Evolutionary conservation across 2,329 filamentous ascomycete genomes (phyloP).

Genomic region (Fusarium sp.): DNA sequence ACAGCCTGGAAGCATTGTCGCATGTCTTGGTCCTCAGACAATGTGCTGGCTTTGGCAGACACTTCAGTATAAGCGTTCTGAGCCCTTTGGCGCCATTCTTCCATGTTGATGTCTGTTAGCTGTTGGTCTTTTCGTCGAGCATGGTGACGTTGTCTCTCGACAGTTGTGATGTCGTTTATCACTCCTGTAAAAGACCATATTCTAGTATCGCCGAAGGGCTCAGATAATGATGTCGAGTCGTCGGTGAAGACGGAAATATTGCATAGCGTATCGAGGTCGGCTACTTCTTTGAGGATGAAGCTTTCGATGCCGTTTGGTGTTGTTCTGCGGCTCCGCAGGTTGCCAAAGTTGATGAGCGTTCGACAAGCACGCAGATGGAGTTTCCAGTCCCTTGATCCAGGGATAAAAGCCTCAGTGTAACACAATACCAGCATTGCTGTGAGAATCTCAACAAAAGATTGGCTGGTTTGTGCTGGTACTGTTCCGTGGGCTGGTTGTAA

Average conservation of each 20-base stretch:
- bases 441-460: constrained; percentile 7
- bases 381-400: constrained; percentile 11
- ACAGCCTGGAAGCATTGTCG: constrained; percentile 28
- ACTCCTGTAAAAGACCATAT: constrained; percentile 16
- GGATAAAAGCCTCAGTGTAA: constrained; percentile 10
- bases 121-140: neutral
- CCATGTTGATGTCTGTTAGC: neutral
- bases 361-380: constrained; percentile 11
- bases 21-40: neutral
- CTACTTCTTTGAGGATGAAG: constrained; percentile 13
- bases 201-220: neutral
- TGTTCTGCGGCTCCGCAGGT: neutral
- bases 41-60: neutral
- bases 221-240: neutral
- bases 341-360: constrained; percentile 6
- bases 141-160: constrained; percentile 5
- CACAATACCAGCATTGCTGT: constrained; percentile 10
- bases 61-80: neutral
- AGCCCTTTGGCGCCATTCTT: neutral
- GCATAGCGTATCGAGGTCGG: constrained; percentile 1
- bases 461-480: neutral
- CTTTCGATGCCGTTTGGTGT: neutral
- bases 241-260: constrained; percentile 16
- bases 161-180: constrained; percentile 12
- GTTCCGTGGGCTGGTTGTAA: neutral